Conservation (phyloP, 2,329 filamentous ascomycete genomes). For the Teratosphaeria viscida region DNA sequence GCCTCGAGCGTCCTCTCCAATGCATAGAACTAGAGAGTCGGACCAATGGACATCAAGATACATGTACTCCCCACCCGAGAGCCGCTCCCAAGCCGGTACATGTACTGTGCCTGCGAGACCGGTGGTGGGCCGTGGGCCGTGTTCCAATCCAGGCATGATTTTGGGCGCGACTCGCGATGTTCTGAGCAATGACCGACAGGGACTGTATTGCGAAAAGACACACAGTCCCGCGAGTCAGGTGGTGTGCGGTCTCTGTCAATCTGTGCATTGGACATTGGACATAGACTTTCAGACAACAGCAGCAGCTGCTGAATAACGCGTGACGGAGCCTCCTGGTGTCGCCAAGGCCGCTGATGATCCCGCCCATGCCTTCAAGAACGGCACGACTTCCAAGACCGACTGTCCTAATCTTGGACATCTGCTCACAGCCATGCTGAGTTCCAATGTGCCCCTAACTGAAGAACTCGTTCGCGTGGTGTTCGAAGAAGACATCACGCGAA, state of each 20-base stretch:
- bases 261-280: not conserved
- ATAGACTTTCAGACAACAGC: no score
- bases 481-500: conserved; percentile 13
- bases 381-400: conserved; percentile 8
- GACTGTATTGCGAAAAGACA: not conserved
- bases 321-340: conserved; percentile 7
- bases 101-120: no score
- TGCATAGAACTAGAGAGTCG: no score
- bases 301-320: not conserved
- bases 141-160: no score
- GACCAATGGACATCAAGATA: no score
- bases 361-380: conserved; percentile 9
- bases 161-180: no score
- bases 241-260: not conserved
- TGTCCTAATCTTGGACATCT: conserved; percentile 14
- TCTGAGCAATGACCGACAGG: no score
- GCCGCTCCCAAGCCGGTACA: no score
- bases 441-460: conserved; percentile 6
- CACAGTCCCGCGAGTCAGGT: not conserved
- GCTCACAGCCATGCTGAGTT: conserved; percentile 13
- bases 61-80: no score
- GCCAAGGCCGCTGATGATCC: conserved; percentile 6
- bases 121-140: no score
- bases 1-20: no score
- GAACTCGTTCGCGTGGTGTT: conserved; percentile 13